Conservation (phyloP, 306 rosid genomes). For the Glycine latifolia region DNA sequence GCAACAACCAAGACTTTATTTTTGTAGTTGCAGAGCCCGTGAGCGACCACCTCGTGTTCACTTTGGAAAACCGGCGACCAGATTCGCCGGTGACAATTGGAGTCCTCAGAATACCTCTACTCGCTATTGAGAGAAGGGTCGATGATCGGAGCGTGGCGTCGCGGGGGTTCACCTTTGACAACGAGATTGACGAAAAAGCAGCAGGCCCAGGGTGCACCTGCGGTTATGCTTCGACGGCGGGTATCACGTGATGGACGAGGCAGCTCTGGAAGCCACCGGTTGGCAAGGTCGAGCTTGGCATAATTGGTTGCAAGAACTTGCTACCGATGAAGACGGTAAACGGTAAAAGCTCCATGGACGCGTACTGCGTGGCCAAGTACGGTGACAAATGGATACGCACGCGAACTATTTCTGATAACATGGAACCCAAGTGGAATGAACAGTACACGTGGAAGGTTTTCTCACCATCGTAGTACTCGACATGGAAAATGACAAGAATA, state of each 20-base stretch:
- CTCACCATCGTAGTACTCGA: constrained; percentile 80
- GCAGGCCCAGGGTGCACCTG: constrained; percentile 57
- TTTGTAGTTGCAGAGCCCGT: constrained; percentile 86
- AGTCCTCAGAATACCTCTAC: constrained; percentile 55
- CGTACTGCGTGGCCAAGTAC: constrained; percentile 85
- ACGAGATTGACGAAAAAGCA: constrained; percentile 14
- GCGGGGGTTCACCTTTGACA: constrained; percentile 71
- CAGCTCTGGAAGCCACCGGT: constrained; percentile 83
- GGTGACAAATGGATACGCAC: constrained; percentile 90
- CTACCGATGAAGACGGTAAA: constrained; percentile 72
- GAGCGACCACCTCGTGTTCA: constrained; percentile 55
- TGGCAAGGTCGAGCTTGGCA: constrained; percentile 77
- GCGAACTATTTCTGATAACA: constrained; percentile 64
- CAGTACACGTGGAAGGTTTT: constrained; percentile 91
- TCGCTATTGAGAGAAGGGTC: constrained; percentile 69
- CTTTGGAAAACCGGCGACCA: constrained; percentile 62
- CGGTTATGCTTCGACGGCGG: constrained; percentile 89
- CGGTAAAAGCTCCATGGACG: constrained; percentile 71
- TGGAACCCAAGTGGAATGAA: constrained; percentile 93
- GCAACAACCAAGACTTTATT: constrained; percentile 67
- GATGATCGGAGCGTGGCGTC: constrained; percentile 77
- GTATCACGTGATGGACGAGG: constrained; percentile 95
- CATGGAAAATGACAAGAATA: too few relatives aligned
- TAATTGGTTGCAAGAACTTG: constrained; percentile 70
- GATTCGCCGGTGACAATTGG: constrained; percentile 55